phyloP scores from a whole-genome alignment of 163 green algal genomes.

The Scenedesmus sp. region DNA sequence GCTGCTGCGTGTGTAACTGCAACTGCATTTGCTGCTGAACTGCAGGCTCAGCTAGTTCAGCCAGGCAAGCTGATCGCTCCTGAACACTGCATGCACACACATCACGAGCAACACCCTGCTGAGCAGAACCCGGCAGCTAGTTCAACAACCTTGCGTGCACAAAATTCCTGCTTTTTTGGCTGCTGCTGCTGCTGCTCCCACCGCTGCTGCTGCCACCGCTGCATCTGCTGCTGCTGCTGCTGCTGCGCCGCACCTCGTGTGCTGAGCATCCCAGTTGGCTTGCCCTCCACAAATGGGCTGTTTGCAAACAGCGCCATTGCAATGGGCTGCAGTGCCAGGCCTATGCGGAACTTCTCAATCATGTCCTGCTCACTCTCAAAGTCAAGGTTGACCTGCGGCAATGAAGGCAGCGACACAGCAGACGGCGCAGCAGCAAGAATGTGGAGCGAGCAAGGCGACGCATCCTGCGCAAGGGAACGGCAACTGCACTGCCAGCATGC shows the following conservation, averaged over 20 bases:
- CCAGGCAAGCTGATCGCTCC: no score
- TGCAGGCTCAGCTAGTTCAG: no score
- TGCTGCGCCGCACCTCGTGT: slow-evolving; percentile 60
- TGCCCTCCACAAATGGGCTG: slow-evolving; percentile 96
- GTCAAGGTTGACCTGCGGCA: slow-evolving; percentile 94
- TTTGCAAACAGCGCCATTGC: slow-evolving; percentile 98
- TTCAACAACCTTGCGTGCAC: no score
- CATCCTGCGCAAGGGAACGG: no score
- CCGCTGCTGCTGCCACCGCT: neutral
- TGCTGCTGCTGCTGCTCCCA: neutral
- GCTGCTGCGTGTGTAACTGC: no score
- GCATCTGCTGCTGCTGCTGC: neutral
- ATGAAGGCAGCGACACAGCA: neutral
- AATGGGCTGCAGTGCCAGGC: slow-evolving; percentile 95
- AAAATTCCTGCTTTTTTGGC: neutral
- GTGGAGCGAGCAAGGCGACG: no score
- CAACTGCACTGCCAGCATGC: no score
- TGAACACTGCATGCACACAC: neutral
- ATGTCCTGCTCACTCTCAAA: slow-evolving; percentile 97
- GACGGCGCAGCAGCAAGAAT: neutral
- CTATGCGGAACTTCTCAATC: slow-evolving; percentile 97
- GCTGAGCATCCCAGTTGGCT: slow-evolving; percentile 86
- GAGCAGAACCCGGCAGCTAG: no score
- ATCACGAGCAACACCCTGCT: no score
- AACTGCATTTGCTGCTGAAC: no score